Conservation (phyloP, 345 rosid species). For the Camelina sativa region DNA sequence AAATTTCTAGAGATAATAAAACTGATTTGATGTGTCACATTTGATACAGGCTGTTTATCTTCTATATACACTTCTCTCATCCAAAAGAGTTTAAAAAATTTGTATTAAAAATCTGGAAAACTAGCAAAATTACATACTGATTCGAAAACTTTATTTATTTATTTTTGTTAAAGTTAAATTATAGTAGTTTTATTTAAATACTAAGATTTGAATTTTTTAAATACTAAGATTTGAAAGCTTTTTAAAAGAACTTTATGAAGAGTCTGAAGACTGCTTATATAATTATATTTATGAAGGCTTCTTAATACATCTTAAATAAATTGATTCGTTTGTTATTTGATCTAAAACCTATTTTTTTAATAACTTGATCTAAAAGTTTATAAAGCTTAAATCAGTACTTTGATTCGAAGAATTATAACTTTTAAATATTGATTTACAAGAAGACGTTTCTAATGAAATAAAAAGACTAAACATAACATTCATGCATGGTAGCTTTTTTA, state of each 20-base stretch:
- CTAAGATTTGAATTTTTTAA: too few relatives aligned
- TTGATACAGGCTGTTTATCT: background rate
- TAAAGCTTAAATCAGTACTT: background rate
- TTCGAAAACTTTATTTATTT: background rate
- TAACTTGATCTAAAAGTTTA: background rate
- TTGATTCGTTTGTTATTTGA: background rate
- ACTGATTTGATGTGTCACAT: background rate
- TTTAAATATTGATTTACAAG: background rate
- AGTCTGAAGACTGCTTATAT: too few relatives aligned
- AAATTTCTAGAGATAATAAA: too few relatives aligned
- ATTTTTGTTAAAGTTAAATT: too few relatives aligned
- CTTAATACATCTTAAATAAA: conserved; percentile 3
- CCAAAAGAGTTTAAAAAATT: background rate
- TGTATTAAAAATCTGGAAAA: background rate
- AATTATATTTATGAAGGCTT: background rate
- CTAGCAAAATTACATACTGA: background rate
- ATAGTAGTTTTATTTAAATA: too few relatives aligned
- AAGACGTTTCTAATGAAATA: conserved; percentile 2
- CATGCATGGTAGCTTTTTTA: background rate
- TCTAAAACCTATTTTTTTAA: too few relatives aligned
- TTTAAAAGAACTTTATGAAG: background rate
- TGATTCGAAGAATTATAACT: background rate
- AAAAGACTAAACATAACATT: conserved; percentile 3
- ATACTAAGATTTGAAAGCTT: too few relatives aligned
- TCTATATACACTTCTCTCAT: background rate